A percentile compares a stretch with the other conserved stretches of the same genome.
Evolutionary conservation across 2,329 filamentous ascomycete species (phyloP).

Genomic region (Lizonia empirigonia): DNA sequence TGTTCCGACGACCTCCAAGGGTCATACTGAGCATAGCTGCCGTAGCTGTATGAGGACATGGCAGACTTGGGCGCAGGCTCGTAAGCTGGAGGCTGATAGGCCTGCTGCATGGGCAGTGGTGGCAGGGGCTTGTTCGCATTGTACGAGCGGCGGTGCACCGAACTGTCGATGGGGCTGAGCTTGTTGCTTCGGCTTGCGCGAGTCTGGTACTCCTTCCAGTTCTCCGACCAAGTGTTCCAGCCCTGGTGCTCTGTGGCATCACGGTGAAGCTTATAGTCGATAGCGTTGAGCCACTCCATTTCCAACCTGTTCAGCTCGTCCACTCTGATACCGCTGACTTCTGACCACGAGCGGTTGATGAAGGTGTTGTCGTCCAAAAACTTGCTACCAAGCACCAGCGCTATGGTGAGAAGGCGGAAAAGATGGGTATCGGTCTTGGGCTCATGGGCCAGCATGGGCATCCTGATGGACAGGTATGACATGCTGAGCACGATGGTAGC

Average conservation of each 20-base stretch:
- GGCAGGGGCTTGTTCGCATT: conserved; percentile 54
- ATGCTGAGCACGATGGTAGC: conserved; percentile 90
- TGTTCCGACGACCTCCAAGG: conserved; percentile 51
- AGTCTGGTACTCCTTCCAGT: conserved; percentile 69
- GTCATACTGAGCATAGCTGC: conserved; percentile 48
- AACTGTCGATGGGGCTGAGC: conserved; percentile 69
- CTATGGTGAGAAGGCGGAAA: conserved; percentile 85
- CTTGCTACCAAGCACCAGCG: conserved; percentile 87
- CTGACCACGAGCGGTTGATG: conserved; percentile 95
- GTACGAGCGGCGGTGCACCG: conserved; percentile 59
- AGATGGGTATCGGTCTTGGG: conserved; percentile 68
- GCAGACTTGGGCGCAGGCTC: conserved; percentile 46
- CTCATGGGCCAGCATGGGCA: conserved; percentile 70
- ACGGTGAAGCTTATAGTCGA: conserved; percentile 84
- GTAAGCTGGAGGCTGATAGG: conserved; percentile 46
- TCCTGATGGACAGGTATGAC: conserved; percentile 83
- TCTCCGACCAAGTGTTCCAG: conserved; percentile 67
- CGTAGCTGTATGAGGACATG: conserved; percentile 45
- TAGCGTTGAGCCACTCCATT: conserved; percentile 82
- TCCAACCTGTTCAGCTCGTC: conserved; percentile 84
- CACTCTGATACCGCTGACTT: conserved; percentile 88
- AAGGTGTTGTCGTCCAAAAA: conserved; percentile 97
- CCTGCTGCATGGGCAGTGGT: conserved; percentile 47
- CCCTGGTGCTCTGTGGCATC: conserved; percentile 79
- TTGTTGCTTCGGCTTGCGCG: conserved; percentile 48